These are phyloP conservation scores for Apiotrichum montevideense DNA, from an alignment of 1,284 basidiomycete species.

Conservation along the genomic window DNA sequence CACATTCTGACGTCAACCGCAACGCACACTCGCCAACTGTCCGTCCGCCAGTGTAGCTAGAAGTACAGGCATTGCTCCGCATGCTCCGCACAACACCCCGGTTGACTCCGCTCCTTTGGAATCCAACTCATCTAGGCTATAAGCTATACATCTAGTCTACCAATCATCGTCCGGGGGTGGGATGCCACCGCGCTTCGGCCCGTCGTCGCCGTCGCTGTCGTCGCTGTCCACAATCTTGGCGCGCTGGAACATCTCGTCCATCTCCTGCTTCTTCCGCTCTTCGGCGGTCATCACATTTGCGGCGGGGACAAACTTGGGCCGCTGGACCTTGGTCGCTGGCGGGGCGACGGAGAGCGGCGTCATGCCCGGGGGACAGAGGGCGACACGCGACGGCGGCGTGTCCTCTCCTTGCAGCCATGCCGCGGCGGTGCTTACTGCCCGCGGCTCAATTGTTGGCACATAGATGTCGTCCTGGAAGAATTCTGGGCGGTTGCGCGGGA, in stretches of 20 bases:
- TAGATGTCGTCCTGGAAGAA: slow-evolving; percentile 53
- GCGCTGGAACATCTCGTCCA: slow-evolving; percentile 42
- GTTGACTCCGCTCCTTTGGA: too few species aligned
- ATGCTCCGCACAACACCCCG: too few species aligned
- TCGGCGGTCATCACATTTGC: slow-evolving; percentile 38
- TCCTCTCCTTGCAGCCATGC: slow-evolving; percentile 41
- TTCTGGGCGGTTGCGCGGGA: slow-evolving; percentile 48
- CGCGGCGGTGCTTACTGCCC: slow-evolving; percentile 11
- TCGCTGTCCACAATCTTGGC: slow-evolving; percentile 37
- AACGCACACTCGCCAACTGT: too few species aligned
- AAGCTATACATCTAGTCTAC: slow-evolving; percentile 5
- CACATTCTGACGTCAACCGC: too few species aligned
- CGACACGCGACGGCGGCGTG: slow-evolving; percentile 14
- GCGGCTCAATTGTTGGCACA: slow-evolving; percentile 34
- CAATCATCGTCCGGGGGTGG: slow-evolving; percentile 42
- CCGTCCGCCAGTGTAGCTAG: too few species aligned
- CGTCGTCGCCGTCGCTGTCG: slow-evolving; percentile 31
- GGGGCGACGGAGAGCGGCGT: slow-evolving; percentile 37
- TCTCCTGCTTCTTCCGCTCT: slow-evolving; percentile 37
- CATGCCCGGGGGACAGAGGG: slow-evolving; percentile 46
- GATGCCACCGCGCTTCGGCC: slow-evolving; percentile 8
- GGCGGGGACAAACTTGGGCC: slow-evolving; percentile 39
- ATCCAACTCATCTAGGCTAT: too few species aligned
- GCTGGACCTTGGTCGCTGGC: slow-evolving; percentile 19
- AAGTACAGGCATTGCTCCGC: too few species aligned